Evolutionary conservation across 1,139 yeast species (phyloP).

Genomic region (Hemisphaericaspora xylanilytica): DNA sequence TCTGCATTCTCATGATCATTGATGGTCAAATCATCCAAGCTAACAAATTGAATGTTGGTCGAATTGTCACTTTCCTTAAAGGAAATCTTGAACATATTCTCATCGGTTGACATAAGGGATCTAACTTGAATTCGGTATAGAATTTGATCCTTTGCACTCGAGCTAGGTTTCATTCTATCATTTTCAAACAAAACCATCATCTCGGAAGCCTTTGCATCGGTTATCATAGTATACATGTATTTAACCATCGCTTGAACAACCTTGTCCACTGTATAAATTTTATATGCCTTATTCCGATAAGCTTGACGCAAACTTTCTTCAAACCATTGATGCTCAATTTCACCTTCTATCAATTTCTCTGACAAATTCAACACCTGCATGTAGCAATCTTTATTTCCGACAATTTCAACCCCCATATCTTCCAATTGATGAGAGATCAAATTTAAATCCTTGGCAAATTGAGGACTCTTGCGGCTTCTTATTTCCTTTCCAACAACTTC

Average conservation of each 20-base stretch:
- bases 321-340: conserved; percentile 90
- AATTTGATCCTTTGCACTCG: conserved; percentile 85
- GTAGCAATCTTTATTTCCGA: conserved; percentile 69
- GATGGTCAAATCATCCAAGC: conserved; percentile 82
- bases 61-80: conserved; percentile 53
- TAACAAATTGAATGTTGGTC: conserved; percentile 80
- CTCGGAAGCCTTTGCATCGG: conserved; percentile 82
- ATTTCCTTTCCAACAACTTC: conserved; percentile 71
- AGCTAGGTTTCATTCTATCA: conserved; percentile 62
- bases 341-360: conserved; percentile 81
- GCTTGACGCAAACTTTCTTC: conserved; percentile 96
- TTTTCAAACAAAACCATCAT: conserved; percentile 77
- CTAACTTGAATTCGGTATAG: conserved; percentile 87
- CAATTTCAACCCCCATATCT: conserved; percentile 73
- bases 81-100: conserved; percentile 86
- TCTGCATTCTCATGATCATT: conserved; percentile 73
- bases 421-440: conserved; percentile 77
- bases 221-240: conserved; percentile 76
- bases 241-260: conserved; percentile 87
- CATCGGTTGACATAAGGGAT: conserved; percentile 76
- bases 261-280: conserved; percentile 88
- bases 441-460: conserved; percentile 86
- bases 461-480: conserved; percentile 61
- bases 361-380: conserved; percentile 70
- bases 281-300: conserved; percentile 88